Conservation (phyloP, 176 grass and related monocot genomes). For the Stipa capillata region DNA sequence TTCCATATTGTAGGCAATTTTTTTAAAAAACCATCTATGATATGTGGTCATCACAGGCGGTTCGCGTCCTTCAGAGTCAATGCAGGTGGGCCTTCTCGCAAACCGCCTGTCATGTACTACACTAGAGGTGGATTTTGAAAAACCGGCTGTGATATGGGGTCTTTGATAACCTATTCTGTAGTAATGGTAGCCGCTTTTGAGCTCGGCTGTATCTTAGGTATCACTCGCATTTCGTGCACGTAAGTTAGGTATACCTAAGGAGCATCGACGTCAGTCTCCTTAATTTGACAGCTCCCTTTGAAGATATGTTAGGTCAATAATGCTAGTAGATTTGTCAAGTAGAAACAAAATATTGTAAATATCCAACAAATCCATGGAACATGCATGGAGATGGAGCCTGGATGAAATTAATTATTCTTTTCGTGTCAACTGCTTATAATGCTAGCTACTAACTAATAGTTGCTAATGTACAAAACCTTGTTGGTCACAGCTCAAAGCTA, state of each 20-base stretch:
- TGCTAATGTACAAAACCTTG: not conserved
- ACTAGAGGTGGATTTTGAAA: too few species aligned
- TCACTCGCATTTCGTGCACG: slow-evolving; percentile 13
- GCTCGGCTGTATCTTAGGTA: slow-evolving; percentile 22
- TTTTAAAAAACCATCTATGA: too few species aligned
- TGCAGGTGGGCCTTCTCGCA: too few species aligned
- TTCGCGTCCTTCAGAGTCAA: too few species aligned
- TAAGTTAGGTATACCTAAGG: slow-evolving; percentile 9
- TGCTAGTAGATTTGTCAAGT: not conserved
- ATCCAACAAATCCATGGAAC: not conserved
- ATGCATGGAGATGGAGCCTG: not conserved
- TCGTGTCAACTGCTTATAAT: not conserved
- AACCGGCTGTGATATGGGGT: too few species aligned
- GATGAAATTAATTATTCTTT: not conserved
- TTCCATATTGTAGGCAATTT: too few species aligned
- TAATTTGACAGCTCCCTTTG: not conserved
- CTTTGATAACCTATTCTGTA: too few species aligned
- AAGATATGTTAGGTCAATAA: slow-evolving; percentile 38
- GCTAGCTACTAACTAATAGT: too few species aligned
- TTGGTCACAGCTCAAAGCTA: not conserved
- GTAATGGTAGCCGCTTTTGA: not conserved
- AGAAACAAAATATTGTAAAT: not conserved
- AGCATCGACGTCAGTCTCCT: not conserved
- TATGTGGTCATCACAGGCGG: too few species aligned
- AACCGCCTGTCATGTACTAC: too few species aligned